Conservation (phyloP, 495 filamentous ascomycete genomes). For the Evernia prunastri region DNA sequence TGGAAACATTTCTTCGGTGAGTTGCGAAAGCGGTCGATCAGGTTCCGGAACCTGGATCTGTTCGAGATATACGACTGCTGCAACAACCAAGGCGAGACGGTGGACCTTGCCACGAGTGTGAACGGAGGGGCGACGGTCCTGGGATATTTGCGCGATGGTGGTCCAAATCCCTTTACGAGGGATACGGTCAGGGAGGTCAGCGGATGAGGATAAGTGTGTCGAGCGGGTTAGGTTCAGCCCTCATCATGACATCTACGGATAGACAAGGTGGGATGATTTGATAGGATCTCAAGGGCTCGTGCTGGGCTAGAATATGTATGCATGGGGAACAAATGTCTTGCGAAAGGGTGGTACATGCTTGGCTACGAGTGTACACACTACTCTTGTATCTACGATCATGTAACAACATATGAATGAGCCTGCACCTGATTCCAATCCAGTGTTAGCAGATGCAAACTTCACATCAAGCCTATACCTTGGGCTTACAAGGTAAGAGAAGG, state of each 20-base stretch:
- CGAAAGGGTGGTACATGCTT: background rate
- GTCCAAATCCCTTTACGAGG: background rate
- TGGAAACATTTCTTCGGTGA: background rate
- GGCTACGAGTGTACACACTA: background rate
- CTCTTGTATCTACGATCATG: background rate
- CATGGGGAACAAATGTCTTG: background rate
- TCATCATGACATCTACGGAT: background rate
- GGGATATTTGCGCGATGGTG: background rate
- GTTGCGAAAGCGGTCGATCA: background rate
- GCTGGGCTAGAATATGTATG: background rate
- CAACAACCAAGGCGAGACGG: fast-evolving
- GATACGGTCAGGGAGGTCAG: background rate
- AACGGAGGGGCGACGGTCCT: background rate
- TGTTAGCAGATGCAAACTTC: too few species aligned
- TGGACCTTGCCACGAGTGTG: background rate
- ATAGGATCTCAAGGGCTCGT: background rate
- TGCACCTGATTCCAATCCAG: too few species aligned
- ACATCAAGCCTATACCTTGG: too few species aligned
- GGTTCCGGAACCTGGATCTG: background rate
- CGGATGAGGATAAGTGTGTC: background rate
- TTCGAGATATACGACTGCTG: background rate
- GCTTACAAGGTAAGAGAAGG: too few species aligned
- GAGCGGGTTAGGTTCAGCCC: background rate
- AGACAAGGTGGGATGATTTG: background rate
- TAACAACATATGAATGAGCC: too few species aligned